These are phyloP conservation scores for Tulasnella sp. DNA, from an alignment of 768 basidiomycete species.

Conservation along the genomic window DNA sequence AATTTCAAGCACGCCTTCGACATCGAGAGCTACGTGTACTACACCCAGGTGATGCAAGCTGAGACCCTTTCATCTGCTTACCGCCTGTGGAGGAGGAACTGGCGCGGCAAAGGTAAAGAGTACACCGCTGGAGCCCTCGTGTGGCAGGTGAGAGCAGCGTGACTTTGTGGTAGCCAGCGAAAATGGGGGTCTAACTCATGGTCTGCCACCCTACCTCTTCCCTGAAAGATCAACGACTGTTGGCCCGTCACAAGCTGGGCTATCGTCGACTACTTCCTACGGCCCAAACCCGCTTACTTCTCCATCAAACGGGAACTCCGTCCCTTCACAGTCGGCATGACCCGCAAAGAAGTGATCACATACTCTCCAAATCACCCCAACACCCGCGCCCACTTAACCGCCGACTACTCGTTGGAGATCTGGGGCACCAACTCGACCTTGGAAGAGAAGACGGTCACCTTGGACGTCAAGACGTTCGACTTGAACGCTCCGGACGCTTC, in stretches of 20 bases:
- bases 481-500: conserved; percentile 61
- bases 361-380: conserved; percentile 47
- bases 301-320: conserved; percentile 79
- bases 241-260: conserved; percentile 95
- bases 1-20: conserved; percentile 90
- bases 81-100: conserved; percentile 89
- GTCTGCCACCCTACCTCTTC: neutral
- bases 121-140: conserved; percentile 88
- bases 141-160: conserved; percentile 70
- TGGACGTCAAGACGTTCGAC: conserved; percentile 39
- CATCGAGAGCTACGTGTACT: conserved; percentile 89
- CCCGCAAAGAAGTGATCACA: conserved; percentile 64
- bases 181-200: neutral
- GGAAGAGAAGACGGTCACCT: conserved; percentile 47
- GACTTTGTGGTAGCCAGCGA: conserved; percentile 15
- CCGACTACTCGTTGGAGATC: conserved; percentile 66
- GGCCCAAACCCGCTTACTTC: conserved; percentile 90
- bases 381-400: conserved; percentile 61
- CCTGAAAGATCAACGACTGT: conserved; percentile 71
- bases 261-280: conserved; percentile 87
- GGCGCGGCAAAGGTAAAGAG: conserved; percentile 80
- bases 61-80: conserved; percentile 86
- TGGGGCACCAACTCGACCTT: conserved; percentile 86
- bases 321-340: conserved; percentile 77
- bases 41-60: conserved; percentile 95